Conservation (phyloP, 495 filamentous ascomycete genomes). For the Talaromyces trachyspermus region DNA sequence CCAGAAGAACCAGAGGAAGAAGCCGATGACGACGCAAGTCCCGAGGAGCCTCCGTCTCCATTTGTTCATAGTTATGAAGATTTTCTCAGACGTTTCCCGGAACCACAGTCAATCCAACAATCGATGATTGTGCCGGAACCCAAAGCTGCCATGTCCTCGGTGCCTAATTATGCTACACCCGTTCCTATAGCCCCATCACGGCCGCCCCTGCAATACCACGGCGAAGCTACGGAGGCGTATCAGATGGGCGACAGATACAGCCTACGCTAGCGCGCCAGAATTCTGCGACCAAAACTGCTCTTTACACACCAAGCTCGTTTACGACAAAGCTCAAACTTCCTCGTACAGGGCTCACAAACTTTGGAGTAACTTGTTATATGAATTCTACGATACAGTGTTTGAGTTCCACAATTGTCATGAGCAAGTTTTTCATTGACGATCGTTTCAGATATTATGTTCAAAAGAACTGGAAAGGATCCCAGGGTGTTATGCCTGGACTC, state of each 20-base stretch:
- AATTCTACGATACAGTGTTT: slow-evolving; percentile 82
- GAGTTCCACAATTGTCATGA: slow-evolving; percentile 64
- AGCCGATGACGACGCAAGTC: slow-evolving; percentile 11
- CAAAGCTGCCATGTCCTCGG: slow-evolving; percentile 14
- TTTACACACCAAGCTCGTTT: slow-evolving; percentile 35
- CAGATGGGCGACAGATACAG: slow-evolving; percentile 54
- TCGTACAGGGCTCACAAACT: slow-evolving; percentile 71
- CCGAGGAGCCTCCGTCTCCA: slow-evolving; percentile 29
- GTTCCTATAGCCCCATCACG: slow-evolving; percentile 44
- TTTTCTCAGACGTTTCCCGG: slow-evolving; percentile 76
- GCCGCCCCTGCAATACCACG: slow-evolving; percentile 82
- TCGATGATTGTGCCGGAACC: slow-evolving; percentile 56
- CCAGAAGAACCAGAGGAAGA: slow-evolving; percentile 32
- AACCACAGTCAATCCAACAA: slow-evolving; percentile 59
- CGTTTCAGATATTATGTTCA: slow-evolving; percentile 50
- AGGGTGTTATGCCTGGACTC: slow-evolving; percentile 71
- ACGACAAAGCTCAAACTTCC: slow-evolving; percentile 46
- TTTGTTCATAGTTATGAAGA: slow-evolving; percentile 59
- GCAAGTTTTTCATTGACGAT: slow-evolving; percentile 56
- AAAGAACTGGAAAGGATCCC: slow-evolving; percentile 62
- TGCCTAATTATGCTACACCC: slow-evolving; percentile 32
- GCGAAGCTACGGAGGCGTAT: slow-evolving; percentile 81
- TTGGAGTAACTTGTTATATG: slow-evolving; percentile 82
- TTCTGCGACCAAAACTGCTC: slow-evolving; percentile 37
- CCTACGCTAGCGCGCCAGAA: slow-evolving; percentile 41